Conservation (phyloP, 768 basidiomycete genomes). For the Tephrocybe sp. region DNA sequence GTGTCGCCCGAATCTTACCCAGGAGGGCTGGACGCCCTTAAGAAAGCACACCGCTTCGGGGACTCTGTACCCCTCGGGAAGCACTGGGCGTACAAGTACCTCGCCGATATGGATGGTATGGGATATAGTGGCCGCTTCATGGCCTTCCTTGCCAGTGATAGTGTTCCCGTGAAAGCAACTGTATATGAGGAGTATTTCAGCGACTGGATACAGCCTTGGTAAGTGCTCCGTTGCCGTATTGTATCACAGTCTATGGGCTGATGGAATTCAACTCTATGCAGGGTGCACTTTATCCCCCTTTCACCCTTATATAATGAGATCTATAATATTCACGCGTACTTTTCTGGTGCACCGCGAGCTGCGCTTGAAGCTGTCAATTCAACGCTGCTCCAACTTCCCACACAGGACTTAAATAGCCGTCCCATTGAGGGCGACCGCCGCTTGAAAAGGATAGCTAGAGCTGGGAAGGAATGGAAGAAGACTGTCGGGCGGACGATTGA, state of each 20-base stretch:
- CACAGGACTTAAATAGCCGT: conserved; percentile 19
- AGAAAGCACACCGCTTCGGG: conserved; percentile 64
- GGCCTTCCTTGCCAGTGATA: conserved; percentile 83
- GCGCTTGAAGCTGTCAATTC: conserved; percentile 49
- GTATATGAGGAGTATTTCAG: conserved; percentile 90
- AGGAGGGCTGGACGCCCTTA: conserved; percentile 67
- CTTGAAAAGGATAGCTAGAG: conserved; percentile 77
- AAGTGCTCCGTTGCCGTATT: conserved; percentile 10
- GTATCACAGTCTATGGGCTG: neutral
- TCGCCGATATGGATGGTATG: conserved; percentile 94
- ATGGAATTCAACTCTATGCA: no score
- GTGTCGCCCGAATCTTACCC: conserved; percentile 73
- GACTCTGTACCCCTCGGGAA: conserved; percentile 79
- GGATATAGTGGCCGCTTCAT: conserved; percentile 91
- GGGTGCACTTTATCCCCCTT: conserved; percentile 95
- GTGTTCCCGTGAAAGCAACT: conserved; percentile 86
- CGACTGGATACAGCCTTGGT: conserved; percentile 91
- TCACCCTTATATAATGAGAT: conserved; percentile 87
- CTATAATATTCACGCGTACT: conserved; percentile 74
- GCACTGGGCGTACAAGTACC: conserved; percentile 93
- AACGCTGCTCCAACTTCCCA: conserved; percentile 34
- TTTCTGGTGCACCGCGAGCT: conserved; percentile 67
- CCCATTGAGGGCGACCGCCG: conserved; percentile 64
- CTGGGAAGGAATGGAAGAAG: conserved; percentile 88
- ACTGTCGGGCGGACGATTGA: conserved; percentile 79